Evolutionary conservation across 1,139 yeast species (phyloP), one percentile per base, ranked within the genome.

Genomic region (Meyerozyma elateridarum): DNA sequence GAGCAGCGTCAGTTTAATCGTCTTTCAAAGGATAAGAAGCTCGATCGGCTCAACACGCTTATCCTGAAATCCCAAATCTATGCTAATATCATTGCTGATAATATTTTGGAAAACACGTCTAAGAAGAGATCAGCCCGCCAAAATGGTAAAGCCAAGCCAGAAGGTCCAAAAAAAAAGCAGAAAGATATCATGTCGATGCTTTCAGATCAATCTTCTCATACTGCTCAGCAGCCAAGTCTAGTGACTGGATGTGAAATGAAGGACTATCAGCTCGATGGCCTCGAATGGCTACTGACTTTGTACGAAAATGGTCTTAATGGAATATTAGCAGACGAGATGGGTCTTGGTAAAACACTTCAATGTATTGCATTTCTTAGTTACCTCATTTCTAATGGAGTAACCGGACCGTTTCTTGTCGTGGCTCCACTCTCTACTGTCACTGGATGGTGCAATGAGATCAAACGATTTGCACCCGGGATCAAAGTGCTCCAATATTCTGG

Each of bases 321-420:
- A 3, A 88, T 91, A 21, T 61, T 91, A 19, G 97, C 97, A 0
- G 97, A 91, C 56, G 97, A 89, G 54, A 91, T 89, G 97, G 97
- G 97, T 0, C 63, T 88, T 25, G 97, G 98, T 5, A 89, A 89
- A 51, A 91, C 97, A 0, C 58, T 89, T 8, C 96, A 89, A 53
- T 82, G 93, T 29, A 85, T 91, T 36, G 72, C 95, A 0, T 69
- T 89, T 40, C 49, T 89, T 9, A 76, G 87, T 8, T 85, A 82
- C 50, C 63, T 91, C 28, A 73, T 83, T 28, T 96, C 87, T 44
- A 77, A 85, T 50, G 89, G 85, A 3, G 74, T 87, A 2, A 56
- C 59, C 15, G 97, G 97, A 0, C 96, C 96, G 0, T 89, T 85
- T 49, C 60, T 91, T 26, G 70, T 91, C 28, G 87, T 88, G 18